Percentiles rank a stretch among this genome's conserved stretches.
Evolutionary conservation across 2,329 filamentous ascomycete species (phyloP).

Genomic region (Aspergillus hortae): DNA sequence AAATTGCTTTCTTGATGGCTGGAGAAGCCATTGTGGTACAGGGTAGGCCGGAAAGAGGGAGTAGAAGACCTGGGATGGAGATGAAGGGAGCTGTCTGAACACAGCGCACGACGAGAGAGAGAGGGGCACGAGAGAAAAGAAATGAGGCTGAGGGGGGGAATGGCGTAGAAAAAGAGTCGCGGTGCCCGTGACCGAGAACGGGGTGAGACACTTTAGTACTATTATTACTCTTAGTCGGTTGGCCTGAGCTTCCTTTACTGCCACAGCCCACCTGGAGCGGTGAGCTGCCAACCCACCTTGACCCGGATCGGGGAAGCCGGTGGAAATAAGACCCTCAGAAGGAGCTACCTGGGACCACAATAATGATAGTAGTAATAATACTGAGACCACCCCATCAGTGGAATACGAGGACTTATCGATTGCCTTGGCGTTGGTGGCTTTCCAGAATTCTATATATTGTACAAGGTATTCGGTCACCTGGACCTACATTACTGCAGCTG

Average conservation of each 20-base stretch:
- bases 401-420: no score
- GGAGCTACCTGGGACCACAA: not conserved
- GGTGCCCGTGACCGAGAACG: constrained; percentile 5
- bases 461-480: constrained; percentile 8
- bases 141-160: constrained; percentile 4
- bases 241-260: constrained; percentile 11
- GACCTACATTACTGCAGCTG: constrained; percentile 8
- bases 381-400: no score
- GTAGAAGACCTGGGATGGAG: not conserved
- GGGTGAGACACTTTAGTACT: constrained; percentile 12
- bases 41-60: constrained; percentile 7
- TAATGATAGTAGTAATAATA: no score
- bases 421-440: not conserved
- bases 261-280: constrained; percentile 16
- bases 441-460: not conserved
- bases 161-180: constrained; percentile 8
- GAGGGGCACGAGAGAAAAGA: not conserved
- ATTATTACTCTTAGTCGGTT: constrained; percentile 8
- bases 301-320: not conserved
- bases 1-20: constrained; percentile 43
- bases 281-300: constrained; percentile 8
- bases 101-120: not conserved
- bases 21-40: constrained; percentile 41
- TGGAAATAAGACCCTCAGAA: not conserved
- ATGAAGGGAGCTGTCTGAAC: constrained; percentile 1